Evolutionary conservation across 2,329 filamentous ascomycete genomes (phyloP), one percentile per base, ranked within the genome.

Genomic region (Corniculantispora saksenae): DNA sequence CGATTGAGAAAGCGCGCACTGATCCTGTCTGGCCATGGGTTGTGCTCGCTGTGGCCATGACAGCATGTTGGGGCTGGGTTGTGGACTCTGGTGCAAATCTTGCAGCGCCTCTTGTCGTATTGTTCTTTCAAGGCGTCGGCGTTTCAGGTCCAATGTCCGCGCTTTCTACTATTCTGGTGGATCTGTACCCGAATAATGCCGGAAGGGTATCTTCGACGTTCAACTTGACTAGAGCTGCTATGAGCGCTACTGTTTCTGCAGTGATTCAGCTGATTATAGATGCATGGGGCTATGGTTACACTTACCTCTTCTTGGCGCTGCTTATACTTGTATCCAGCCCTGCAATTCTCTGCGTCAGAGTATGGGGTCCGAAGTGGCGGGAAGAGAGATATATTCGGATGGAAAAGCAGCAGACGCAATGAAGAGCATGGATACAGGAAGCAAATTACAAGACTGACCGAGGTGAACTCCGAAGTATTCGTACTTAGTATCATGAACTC

Each of bases 21-120:
- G 73, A 70, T n/a, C 67, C 82, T 9, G 72, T 76, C 61, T 73
- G 73, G 70, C 75, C 74, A 7, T 75, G 81, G 43, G 73, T 82
- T 2, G 78, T 82, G 64, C 67, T 85, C 29, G 78, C 78, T 25
- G 78, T 82, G 9, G 76, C 78, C 32, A 77, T 76, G 3, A 73
- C 81, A 0, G 64, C 79, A 2, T 74, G 74, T 35, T 82, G 79
- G 70, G 80, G 80, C 35, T 82, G 81, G 81, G 75, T 78, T 6
- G 73, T 83, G 5, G 72, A 76, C 60, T 70, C 73, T 21, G 73
- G 75, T 27, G 71, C 72, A 3, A 77, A 72, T 66, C 72, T 82
- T 0, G 79, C 80, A 0, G 78, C 73, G 6, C 79, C 80, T 3
- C 71, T 82, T 10, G 70, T 80, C 2, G 67, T 80, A n/a, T 70